Base-by-base conservation (phyloP, 768 basidiomycete genomes). In the Rhodotorula kratochvilovae region DNA sequence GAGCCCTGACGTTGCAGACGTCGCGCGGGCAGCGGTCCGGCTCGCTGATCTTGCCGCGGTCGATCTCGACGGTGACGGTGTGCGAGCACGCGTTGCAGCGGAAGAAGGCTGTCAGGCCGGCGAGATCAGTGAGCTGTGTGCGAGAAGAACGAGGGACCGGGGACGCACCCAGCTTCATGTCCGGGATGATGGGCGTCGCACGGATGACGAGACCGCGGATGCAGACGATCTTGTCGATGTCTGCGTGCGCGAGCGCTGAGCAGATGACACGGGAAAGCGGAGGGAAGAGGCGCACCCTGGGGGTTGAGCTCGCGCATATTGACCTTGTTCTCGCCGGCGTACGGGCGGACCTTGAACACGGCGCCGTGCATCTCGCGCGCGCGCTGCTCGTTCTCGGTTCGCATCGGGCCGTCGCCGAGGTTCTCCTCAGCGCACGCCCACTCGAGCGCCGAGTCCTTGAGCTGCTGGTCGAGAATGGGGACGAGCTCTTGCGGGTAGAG, bases 291-390 rank as follows among this genome's bases (percentile, higher is more conserved):
- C 76, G 54, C 62, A 92, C 95, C 95, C 68, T 85, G 88, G 10
- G 96, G 96, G 79, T 98, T 97, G 64, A 99, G 84, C 59, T 90
- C 90, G 66, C 96, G 85, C 94, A 99, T 98, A 79, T 97, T 97
- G 77, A 91, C 80, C 43, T 75, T 77, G 61, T 75, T 78, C 59
- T 86, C 83, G 60, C 91, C 84, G 4, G 92, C 93, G 76, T 91
- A 94, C 0, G 96, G 96, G 66, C 96, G 83, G 61, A 96, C 89
- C 83, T 94, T 97, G 83, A 91, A 99, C 21, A 95, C 87, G 68
- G 86, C 87, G 27, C 85, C 86, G 83, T 91, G 89, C 75, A 97
- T 91, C 50, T 93, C 91, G 43, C 82, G 84, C 2, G 88, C 91
- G 36, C 83, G 79, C 90, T 92, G 90, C n/a, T 86, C 90, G 33